Evolutionary conservation across 495 filamentous ascomycete genomes (phyloP), one percentile per base, ranked within the genome.

Genomic region (Penicillium tannophilum): DNA sequence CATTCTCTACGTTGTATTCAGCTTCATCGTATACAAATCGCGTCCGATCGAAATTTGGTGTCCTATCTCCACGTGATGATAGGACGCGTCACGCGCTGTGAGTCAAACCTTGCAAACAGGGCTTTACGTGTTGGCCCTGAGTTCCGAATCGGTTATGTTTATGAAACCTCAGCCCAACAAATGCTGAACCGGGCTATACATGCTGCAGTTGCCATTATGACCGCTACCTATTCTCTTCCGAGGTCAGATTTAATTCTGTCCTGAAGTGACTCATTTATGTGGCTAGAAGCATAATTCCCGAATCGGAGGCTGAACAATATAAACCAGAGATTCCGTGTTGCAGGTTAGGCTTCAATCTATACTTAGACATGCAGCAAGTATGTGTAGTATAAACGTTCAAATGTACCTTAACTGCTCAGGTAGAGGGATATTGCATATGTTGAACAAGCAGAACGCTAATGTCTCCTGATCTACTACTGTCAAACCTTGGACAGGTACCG

Each of bases 51-150:
- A 14, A 30, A 49, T 16, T 47, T 11, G 12, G 9, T 47, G 20
- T 1, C 26, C 33, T 49, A 49, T 49, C 46, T 6, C 12, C 46
- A 49, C 46, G 46, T 49, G 46, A 30, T 49, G 24, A 49, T 49
- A 49, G 6, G 1, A 31, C 26, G 46, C 46, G 26, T 31, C 26
- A 49, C 46, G 46, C 46, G 46, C 19, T 49, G 14, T 49, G 46
- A 33, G 46, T 49, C 46, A 49, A 49, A 49, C 46, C 4, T n/a
- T 31, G 8, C 46, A 49, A 49, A 49, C 46, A 49, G 24, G 14
- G 24, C 9, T 49, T 30, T 3, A 16, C 7, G 16, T 10, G 43
- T n/a, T 12, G 33, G 46, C 46, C 46, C 46, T 49, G 26, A 9
- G 0, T 16, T 49, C 26, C 26, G 2, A 30, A n/a, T 48, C 30